Evolutionary conservation across 192 early-diverging fungal species (phyloP), one percentile per base, ranked within the genome.

Genomic region (Coemansia pectinata): DNA sequence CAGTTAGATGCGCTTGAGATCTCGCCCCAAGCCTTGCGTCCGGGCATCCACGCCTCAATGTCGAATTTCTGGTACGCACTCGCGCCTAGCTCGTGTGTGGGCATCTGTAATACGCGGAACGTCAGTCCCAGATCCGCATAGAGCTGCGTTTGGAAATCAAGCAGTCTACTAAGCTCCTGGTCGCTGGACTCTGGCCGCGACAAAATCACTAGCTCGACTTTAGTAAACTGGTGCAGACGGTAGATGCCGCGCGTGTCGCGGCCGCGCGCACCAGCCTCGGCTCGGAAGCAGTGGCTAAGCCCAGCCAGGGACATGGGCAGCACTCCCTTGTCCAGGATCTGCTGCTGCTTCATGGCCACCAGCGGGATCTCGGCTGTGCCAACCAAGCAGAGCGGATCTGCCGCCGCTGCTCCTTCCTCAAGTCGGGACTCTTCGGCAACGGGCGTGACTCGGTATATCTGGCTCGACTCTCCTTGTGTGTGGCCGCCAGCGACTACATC

Each of bases 21-120:
- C 85, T 93, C 82, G 40, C 82, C 82, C 82, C 82, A 84, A 10
- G 71, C 77, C 29, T 88, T 83, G 55, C 91, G 83, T 10, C 94
- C 96, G 6, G 96, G 95, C 94, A 98, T 96, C 96, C 96, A 98
- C 31, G 94, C 94, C 76, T 98, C 96, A 64, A 98, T 94, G 63
- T 98, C 96, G 63, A 90, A 92, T 52, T 98, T 98, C 34, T 90
- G 87, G 77, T 91, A 93, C 0, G 96, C 95, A 48, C 91, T 93
- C 10, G 94, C 94, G 36, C 96, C 96, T 40, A 98, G 76, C 83
- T 98, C 96, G 38, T 92, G 84, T 1, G 92, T 94, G 14, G 96
- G 93, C 96, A 98, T 98, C 70, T 95, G 89, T 45, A 98, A 75
- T 8, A 95, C 86, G 60, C 90, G 88, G 76, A 68, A 78, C 5